Evolutionary conservation across 208 protist species (phyloP).

Genomic region (Trypanosoma lewisi): DNA sequence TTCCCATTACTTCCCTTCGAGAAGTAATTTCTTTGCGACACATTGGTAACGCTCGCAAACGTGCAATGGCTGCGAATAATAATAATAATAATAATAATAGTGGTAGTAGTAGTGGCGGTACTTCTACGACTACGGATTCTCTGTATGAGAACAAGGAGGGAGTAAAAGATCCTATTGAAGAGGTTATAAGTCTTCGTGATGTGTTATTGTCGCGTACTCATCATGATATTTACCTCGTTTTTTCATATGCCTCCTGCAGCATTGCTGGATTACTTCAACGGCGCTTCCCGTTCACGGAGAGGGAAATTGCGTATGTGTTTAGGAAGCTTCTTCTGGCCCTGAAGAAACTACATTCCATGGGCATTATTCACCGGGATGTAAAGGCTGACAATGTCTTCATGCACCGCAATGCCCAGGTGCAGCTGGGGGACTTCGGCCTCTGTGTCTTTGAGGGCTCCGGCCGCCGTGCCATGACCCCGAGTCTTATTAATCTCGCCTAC

Average conservation of each 20-base stretch:
- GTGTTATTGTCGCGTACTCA: constrained; percentile 60
- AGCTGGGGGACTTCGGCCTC: constrained; percentile 84
- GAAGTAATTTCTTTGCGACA: constrained; percentile 84
- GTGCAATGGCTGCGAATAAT: background rate
- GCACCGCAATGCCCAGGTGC: constrained; percentile 51
- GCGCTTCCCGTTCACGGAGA: constrained; percentile 53
- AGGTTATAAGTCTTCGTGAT: constrained; percentile 70
- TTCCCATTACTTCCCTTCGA: constrained; percentile 83
- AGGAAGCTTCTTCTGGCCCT: constrained; percentile 56
- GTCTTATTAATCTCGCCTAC: constrained; percentile 95
- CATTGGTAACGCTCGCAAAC: constrained; percentile 56
- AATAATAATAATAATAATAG: background rate
- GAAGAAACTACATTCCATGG: constrained; percentile 75
- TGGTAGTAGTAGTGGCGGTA: too few species aligned
- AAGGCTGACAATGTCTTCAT: constrained; percentile 90
- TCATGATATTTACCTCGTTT: constrained; percentile 80
- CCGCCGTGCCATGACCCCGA: constrained; percentile 66
- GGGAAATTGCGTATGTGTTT: constrained; percentile 79
- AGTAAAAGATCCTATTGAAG: constrained; percentile 43
- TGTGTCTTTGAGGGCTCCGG: constrained; percentile 58
- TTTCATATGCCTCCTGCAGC: constrained; percentile 69
- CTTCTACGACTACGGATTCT: constrained; percentile 15
- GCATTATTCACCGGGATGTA: constrained; percentile 91
- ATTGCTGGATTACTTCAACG: constrained; percentile 64
- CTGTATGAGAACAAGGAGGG: constrained; percentile 7